A percentile compares a stretch with the other conserved stretches of the same genome.
These are phyloP conservation scores for Adenanthera pavonina DNA, from an alignment of 306 rosid genomes.

Conservation along the genomic window DNA sequence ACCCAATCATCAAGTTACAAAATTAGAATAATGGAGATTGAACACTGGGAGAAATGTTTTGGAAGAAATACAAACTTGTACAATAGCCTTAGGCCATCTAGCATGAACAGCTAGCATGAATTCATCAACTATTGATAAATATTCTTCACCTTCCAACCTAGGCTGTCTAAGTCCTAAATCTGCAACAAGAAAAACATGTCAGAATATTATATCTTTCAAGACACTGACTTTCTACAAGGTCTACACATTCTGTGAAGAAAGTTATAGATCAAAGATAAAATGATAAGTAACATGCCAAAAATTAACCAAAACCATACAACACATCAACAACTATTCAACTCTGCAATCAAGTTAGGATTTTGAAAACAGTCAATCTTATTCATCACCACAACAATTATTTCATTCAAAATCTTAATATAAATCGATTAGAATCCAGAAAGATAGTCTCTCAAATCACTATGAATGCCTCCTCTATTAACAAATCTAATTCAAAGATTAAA, in stretches of 20 bases:
- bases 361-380: constrained; percentile 5
- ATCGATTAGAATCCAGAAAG: constrained; percentile 12
- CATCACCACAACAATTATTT: neutral
- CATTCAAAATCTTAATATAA: neutral
- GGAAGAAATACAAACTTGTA: constrained; percentile 62
- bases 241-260: constrained; percentile 24
- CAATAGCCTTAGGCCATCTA: constrained; percentile 99
- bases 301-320: neutral
- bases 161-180: constrained; percentile 98
- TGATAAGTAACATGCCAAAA: constrained; percentile 9
- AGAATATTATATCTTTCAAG: constrained; percentile 41
- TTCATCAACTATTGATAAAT: constrained; percentile 90
- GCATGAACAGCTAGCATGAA: constrained; percentile 94
- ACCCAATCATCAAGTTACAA: constrained; percentile 46
- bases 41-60: constrained; percentile 33
- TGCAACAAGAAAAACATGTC: constrained; percentile 61
- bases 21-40: constrained; percentile 32
- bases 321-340: neutral
- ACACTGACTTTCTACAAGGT: constrained; percentile 27
- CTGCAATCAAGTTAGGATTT: constrained; percentile 10
- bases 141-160: constrained; percentile 98
- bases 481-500: constrained; percentile 13
- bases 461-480: constrained; percentile 29
- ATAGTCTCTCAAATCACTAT: constrained; percentile 22
- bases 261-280: constrained; percentile 29